Conservation (phyloP, 1,284 basidiomycete genomes). For the Melampsora americana region DNA sequence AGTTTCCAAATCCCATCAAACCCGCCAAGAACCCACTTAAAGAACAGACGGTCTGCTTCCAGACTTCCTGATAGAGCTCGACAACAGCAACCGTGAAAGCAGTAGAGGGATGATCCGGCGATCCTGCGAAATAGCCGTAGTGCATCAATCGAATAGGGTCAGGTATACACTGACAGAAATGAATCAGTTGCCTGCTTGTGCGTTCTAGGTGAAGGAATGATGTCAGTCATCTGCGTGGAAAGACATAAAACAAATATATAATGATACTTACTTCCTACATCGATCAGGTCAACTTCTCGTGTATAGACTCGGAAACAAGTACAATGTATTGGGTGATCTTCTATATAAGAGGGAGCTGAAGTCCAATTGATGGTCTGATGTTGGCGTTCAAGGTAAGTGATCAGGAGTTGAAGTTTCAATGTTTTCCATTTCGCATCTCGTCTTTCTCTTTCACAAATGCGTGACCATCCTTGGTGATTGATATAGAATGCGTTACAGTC, state of each 20-base stretch:
- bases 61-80: constrained; percentile 11
- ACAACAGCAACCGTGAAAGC: constrained; percentile 20
- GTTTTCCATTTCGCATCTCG: no score
- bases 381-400: no score
- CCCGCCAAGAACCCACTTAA: neutral
- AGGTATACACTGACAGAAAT: constrained; percentile 19
- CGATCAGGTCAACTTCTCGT: neutral
- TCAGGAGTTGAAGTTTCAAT: no score
- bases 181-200: neutral
- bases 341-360: no score
- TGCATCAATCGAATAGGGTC: constrained; percentile 12
- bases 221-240: no score
- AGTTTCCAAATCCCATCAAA: neutral
- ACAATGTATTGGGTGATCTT: no score
- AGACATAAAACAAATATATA: no score
- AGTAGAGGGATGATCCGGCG: neutral
- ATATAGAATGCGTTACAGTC: no score
- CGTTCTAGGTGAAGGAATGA: neutral
- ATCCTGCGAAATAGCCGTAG: constrained; percentile 9
- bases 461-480: no score
- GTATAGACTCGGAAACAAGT: no score
- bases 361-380: no score
- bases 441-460: no score
- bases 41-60: constrained; percentile 6
- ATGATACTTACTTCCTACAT: neutral